Conservation (phyloP, 192 early-diverging fungal genomes). For the Spizellomyces punctatus region DNA sequence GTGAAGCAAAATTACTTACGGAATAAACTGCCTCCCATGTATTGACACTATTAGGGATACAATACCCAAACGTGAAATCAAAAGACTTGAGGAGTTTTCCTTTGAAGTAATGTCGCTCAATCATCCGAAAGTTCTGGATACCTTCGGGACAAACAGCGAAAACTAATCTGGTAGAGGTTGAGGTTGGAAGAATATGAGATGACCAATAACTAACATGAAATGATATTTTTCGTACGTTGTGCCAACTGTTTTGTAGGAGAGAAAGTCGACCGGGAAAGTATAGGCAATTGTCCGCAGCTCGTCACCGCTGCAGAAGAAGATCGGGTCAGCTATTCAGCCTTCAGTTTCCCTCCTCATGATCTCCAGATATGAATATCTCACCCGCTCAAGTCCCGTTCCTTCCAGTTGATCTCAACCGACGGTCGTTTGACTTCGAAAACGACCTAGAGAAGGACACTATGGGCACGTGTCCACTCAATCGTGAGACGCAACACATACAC, state of each 20-base stretch:
- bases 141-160: slow-evolving; percentile 53
- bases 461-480: background rate
- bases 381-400: slow-evolving; percentile 6
- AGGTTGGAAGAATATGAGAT: slow-evolving; percentile 8
- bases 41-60: slow-evolving; percentile 59
- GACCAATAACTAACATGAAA: background rate
- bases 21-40: slow-evolving; percentile 57
- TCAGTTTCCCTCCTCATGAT: background rate
- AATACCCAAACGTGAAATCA: slow-evolving; percentile 64
- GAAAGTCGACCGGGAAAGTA: slow-evolving; percentile 35
- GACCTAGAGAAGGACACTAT: slow-evolving; percentile 17
- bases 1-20: slow-evolving; percentile 23
- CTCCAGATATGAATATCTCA: background rate
- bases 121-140: slow-evolving; percentile 56
- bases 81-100: slow-evolving; percentile 53
- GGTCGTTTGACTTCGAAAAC: slow-evolving; percentile 52
- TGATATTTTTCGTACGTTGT: slow-evolving; percentile 36
- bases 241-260: slow-evolving; percentile 30
- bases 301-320: slow-evolving; percentile 19
- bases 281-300: slow-evolving; percentile 34
- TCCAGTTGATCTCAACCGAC: slow-evolving; percentile 37
- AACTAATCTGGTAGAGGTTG: slow-evolving; percentile 39
- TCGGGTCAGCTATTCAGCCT: background rate
- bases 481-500: background rate
- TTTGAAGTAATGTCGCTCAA: slow-evolving; percentile 59